Conservation (phyloP, 805 yeast species). For the Ogataea trehalophila region DNA sequence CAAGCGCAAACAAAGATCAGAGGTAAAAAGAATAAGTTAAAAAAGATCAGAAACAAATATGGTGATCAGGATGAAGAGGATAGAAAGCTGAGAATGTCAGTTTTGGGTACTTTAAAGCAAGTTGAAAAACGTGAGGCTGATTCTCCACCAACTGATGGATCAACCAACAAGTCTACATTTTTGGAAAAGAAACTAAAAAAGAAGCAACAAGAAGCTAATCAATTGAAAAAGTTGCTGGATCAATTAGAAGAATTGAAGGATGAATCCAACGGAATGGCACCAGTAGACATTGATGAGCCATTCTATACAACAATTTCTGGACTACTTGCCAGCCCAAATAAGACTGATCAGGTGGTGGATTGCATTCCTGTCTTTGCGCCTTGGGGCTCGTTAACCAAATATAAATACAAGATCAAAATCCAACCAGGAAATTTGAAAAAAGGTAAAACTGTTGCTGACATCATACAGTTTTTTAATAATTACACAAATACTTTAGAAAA, state of each 20-base stretch:
- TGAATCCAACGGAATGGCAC: conserved; percentile 16
- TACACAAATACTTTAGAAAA: conserved; percentile 23
- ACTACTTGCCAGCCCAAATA: conserved; percentile 39
- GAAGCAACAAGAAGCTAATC: conserved; percentile 28
- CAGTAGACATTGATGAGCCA: conserved; percentile 31
- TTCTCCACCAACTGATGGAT: conserved; percentile 1
- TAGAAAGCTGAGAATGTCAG: conserved; percentile 65
- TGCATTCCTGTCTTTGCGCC: conserved; percentile 90
- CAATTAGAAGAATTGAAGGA: conserved; percentile 23
- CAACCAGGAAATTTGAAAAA: conserved; percentile 79
- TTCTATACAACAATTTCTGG: conserved; percentile 22
- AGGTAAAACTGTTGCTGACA: conserved; percentile 77
- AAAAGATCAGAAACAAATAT: conserved; percentile 78
- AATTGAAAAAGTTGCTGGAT: conserved; percentile 28
- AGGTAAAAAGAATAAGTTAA: conserved; percentile 81
- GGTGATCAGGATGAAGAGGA: conserved; percentile 93
- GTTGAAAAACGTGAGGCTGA: conserved; percentile 22
- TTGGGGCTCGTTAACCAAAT: conserved; percentile 72
- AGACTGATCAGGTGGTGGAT: conserved; percentile 50
- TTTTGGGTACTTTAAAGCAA: conserved; percentile 77
- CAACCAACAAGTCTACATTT: neutral
- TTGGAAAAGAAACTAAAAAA: conserved; percentile 18
- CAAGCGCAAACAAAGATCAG: conserved; percentile 46
- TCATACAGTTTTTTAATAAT: conserved; percentile 50
- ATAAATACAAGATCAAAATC: conserved; percentile 76